Evolutionary conservation across 176 grass and related monocot species (phyloP), one percentile per base, ranked within the genome.

Genomic region (Zoysia pacifica): DNA sequence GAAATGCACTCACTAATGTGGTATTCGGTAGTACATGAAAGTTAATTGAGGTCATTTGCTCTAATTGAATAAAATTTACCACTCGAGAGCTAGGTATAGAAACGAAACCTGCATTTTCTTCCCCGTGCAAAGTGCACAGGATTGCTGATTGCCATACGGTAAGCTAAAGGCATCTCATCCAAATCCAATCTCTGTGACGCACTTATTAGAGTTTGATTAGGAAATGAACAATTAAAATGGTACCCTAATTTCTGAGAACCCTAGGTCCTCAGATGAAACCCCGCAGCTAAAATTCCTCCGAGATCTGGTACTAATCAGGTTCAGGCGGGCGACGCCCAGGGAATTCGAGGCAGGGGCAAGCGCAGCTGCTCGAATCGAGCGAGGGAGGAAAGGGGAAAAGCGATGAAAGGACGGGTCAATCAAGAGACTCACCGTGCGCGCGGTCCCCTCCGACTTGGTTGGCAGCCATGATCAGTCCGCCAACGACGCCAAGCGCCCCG

Each of bases 381-480:
- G 48, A 42, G 48, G n/a, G 39, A 13, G 67, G 28, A 28, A 28
- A 28, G 6, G 63, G 9, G 13, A 0, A 10, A 2, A 48, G 5
- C 11, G 41, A 4, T 4, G 11, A 36, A 40, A 4, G 6, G 45
- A 15, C 6, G 5, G 39, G 62, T 7, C 53, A 6, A 16, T 18
- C 53, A 55, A 2, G 15, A n/a, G 76, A 11, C 82, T 87, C 79
- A 95, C 96, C 92, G 53, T 99, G 96, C 9, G 92, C 88, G 66
- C 88, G 84, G 78, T 99, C 96, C 10, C 96, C 96, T 35, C 96
- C 96, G 81, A 99, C 86, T 16, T 44, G 90, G 81, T 95, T 91
- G 79, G 71, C 81, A 12, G 96, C 88, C 92, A 99, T 99, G 78
- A 94, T 1, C 12, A 82, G 40, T 3, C 96, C 96, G 1, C 79